A percentile compares a stretch with the other conserved stretches of the same genome.
Evolutionary conservation across 2,329 filamentous ascomycete genomes (phyloP).

Genomic region (Fusarium nelsonii): DNA sequence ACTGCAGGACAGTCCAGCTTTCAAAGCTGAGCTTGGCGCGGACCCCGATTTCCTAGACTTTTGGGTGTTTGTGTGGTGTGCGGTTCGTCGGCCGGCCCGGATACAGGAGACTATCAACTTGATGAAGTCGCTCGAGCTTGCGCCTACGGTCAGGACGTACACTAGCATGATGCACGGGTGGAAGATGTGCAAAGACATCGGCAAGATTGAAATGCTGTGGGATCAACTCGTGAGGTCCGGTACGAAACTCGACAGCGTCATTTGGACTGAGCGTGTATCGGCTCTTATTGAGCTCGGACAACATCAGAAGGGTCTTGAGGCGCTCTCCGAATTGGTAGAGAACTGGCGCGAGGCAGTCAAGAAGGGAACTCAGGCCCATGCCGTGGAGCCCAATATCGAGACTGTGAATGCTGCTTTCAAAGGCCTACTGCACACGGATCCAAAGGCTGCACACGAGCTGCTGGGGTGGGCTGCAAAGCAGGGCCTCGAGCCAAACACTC

Average conservation of each 20-base stretch:
- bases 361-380: constrained; percentile 43
- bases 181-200: constrained; percentile 67
- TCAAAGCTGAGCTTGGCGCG: constrained; percentile 49
- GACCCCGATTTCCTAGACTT: constrained; percentile 56
- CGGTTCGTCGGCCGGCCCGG: constrained; percentile 46
- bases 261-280: constrained; percentile 79
- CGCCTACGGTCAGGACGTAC: constrained; percentile 75
- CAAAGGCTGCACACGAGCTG: constrained; percentile 64
- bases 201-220: constrained; percentile 77
- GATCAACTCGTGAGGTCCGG: constrained; percentile 68
- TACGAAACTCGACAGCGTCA: constrained; percentile 70
- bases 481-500: constrained; percentile 67
- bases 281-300: constrained; percentile 70
- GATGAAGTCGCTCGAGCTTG: constrained; percentile 62
- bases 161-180: constrained; percentile 80
- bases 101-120: constrained; percentile 56
- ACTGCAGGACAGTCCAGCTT: constrained; percentile 42
- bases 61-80: constrained; percentile 57
- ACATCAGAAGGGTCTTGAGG: constrained; percentile 68
- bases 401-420: constrained; percentile 78
- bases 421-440: constrained; percentile 68
- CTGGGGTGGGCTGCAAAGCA: constrained; percentile 70
- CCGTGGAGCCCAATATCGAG: constrained; percentile 70
- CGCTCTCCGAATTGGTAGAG: constrained; percentile 74
- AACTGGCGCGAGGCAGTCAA: constrained; percentile 64